Evolutionary conservation across 2,329 filamentous ascomycete genomes (phyloP).

Genomic region (Penicillium sp.): DNA sequence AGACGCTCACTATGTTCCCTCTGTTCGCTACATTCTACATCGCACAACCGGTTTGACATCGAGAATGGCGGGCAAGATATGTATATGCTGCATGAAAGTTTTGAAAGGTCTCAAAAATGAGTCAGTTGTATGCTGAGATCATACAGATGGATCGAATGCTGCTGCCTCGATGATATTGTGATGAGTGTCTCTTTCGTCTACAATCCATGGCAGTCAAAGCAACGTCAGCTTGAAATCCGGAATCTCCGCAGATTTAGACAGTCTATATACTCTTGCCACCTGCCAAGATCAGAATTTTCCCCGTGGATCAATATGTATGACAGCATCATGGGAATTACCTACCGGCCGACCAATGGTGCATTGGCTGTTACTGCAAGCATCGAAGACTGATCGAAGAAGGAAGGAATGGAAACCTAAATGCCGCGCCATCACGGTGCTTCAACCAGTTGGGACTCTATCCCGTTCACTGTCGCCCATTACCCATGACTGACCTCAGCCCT

Average conservation of each 20-base stretch:
- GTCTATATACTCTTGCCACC: not conserved
- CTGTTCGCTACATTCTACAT: not conserved
- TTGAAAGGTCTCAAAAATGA: not conserved
- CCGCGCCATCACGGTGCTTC: not conserved
- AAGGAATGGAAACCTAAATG: not conserved
- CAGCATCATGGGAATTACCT: not conserved
- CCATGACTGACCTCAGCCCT: slow-evolving; percentile 11
- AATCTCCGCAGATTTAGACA: not conserved
- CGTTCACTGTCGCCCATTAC: slow-evolving; percentile 4
- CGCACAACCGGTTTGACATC: not conserved
- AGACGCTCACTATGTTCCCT: not conserved
- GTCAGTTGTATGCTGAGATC: not conserved
- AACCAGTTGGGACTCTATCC: slow-evolving; percentile 8
- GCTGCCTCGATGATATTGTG: not conserved
- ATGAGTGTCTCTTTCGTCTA: not conserved
- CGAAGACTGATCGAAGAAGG: not conserved
- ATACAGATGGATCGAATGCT: not conserved
- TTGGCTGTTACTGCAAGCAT: not conserved
- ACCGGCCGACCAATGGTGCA: not conserved
- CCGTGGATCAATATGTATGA: slow-evolving; percentile 2
- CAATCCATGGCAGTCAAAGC: not conserved
- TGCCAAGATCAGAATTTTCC: not conserved
- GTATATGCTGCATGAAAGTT: no score
- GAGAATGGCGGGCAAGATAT: no score
- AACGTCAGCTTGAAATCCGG: not conserved